Evolutionary conservation across 2,329 filamentous ascomycete genomes (phyloP).

Genomic region (Alternaria sp.): DNA sequence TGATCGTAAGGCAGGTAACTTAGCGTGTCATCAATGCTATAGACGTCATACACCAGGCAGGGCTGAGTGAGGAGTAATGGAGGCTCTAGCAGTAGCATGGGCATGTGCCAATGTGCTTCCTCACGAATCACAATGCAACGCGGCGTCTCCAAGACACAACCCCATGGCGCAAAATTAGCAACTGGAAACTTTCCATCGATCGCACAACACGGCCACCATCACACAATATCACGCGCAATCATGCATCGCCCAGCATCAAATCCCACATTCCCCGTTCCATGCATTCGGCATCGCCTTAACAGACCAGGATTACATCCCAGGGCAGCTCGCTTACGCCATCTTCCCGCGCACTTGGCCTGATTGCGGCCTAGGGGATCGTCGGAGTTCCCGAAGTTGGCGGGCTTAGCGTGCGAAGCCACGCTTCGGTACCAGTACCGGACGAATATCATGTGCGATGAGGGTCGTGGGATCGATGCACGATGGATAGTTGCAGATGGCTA

Average conservation of each 20-base stretch:
- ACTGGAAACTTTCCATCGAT: background rate
- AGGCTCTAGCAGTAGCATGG: background rate
- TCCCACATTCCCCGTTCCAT: background rate
- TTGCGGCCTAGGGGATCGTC: background rate
- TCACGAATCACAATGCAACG: background rate
- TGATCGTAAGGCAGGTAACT: background rate
- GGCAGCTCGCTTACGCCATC: background rate
- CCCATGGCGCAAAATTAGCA: background rate
- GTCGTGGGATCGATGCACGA: background rate
- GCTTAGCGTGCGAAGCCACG: background rate
- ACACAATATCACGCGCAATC: background rate
- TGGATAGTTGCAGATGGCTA: background rate
- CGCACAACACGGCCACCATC: background rate
- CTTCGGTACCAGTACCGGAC: background rate
- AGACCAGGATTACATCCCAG: background rate
- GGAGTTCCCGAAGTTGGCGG: background rate
- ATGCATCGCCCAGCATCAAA: background rate
- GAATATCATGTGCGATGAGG: background rate
- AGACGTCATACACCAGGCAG: background rate
- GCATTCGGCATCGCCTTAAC: constrained; percentile 4
- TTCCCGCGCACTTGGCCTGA: background rate
- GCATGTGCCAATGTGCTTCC: background rate
- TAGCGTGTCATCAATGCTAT: background rate
- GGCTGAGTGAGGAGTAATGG: background rate
- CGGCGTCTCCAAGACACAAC: background rate